A percentile compares a stretch with the other conserved stretches of the same genome.
These are phyloP conservation scores for Dendrobium officinale DNA, from an alignment of 106 monocot genomes.

Conservation along the genomic window DNA sequence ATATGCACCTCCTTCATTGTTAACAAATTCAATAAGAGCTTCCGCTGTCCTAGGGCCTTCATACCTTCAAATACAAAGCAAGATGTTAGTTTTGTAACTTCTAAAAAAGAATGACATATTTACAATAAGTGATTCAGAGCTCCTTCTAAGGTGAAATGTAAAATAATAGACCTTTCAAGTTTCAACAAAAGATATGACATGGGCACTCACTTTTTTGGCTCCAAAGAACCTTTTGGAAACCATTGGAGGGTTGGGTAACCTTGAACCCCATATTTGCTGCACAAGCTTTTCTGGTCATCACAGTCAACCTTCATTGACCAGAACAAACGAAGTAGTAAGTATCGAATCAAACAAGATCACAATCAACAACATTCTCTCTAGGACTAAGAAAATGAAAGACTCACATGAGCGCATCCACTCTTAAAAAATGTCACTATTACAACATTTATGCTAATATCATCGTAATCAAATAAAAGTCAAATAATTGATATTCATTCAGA, in stretches of 20 bases:
- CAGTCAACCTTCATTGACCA: slow-evolving; percentile 73
- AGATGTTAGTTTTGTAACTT: slow-evolving; percentile 7
- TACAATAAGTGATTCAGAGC: neutral
- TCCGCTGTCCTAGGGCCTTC: slow-evolving; percentile 92
- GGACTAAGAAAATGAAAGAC: neutral
- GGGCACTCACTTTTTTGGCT: slow-evolving; percentile 74
- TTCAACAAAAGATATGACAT: neutral
- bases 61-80: slow-evolving; percentile 44
- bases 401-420: neutral
- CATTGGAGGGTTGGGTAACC: slow-evolving; percentile 99
- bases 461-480: neutral
- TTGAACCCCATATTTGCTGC: slow-evolving; percentile 89
- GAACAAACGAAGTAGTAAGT: neutral
- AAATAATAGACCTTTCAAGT: neutral
- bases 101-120: neutral
- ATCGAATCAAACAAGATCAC: neutral
- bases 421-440: neutral
- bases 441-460: neutral
- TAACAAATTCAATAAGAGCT: slow-evolving; percentile 86
- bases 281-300: slow-evolving; percentile 91
- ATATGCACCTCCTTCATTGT: slow-evolving; percentile 83
- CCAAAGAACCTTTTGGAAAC: slow-evolving; percentile 98
- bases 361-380: neutral
- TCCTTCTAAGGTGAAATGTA: neutral
- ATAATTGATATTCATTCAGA: neutral